Evolutionary conservation across 2,329 filamentous ascomycete species (phyloP).

Genomic region (Colletotrichum liriopes): DNA sequence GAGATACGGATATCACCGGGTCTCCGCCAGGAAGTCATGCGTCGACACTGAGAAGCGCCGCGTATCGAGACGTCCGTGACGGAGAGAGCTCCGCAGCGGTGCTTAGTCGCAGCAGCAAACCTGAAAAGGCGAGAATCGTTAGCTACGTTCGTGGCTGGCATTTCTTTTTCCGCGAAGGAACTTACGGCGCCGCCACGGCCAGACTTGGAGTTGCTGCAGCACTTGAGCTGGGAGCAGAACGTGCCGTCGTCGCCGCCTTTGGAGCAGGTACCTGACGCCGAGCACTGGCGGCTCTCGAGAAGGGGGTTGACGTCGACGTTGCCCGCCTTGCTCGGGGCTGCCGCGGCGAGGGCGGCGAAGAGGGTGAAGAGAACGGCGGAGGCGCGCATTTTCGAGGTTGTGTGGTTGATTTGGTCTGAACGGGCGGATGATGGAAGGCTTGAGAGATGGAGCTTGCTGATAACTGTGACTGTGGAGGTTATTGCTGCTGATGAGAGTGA

Average conservation of each 20-base stretch:
- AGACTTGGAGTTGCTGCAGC: constrained; percentile 24
- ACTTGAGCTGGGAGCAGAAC: constrained; percentile 20
- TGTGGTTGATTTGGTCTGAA: background rate
- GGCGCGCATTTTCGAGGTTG: constrained; percentile 21
- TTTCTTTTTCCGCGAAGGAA: no score
- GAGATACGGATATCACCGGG: background rate
- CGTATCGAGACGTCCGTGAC: background rate
- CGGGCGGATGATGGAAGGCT: background rate
- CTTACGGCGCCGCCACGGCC: constrained; percentile 6
- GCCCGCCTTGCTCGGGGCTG: background rate
- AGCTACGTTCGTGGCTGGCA: background rate
- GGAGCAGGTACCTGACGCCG: constrained; percentile 11
- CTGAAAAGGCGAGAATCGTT: background rate
- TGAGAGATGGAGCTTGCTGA: background rate
- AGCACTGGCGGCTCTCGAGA: background rate
- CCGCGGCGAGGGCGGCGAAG: constrained; percentile 30
- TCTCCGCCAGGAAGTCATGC: background rate
- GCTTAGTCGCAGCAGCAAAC: constrained; percentile 32
- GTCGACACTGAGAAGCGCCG: background rate
- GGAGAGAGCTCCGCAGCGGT: no score
- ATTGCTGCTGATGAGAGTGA: background rate
- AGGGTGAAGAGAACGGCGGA: constrained; percentile 24
- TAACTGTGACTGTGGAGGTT: background rate
- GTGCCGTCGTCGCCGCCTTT: constrained; percentile 15
- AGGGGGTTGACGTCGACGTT: background rate